Conservation (phyloP, 169 alveolate genomes). For the Plasmodium malariae region DNA sequence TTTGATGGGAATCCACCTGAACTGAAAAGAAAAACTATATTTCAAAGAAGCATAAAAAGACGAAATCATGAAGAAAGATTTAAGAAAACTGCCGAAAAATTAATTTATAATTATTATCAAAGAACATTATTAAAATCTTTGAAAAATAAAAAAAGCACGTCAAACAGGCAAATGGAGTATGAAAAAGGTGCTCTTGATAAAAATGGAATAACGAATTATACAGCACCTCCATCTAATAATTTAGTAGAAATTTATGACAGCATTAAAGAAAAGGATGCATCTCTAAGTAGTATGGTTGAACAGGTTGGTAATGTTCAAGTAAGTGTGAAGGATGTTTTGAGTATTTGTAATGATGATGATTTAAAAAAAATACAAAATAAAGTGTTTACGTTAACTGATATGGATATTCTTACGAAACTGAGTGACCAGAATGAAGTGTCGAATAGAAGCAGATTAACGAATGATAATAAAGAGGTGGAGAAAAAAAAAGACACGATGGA, state of each 20-base stretch:
- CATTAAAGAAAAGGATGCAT: conserved; percentile 19
- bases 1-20: conserved; percentile 94
- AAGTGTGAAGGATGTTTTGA: conserved; percentile 42
- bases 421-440: neutral
- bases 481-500: neutral
- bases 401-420: neutral
- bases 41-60: conserved; percentile 82
- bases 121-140: conserved; percentile 22
- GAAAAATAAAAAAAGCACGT: conserved; percentile 20
- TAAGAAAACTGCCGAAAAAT: conserved; percentile 62
- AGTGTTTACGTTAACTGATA: conserved; percentile 33
- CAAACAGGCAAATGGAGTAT: neutral
- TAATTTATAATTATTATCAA: conserved; percentile 68
- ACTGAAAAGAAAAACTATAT: conserved; percentile 88
- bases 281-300: conserved; percentile 28
- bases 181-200: neutral
- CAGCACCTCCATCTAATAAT: neutral
- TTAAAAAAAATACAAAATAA: conserved; percentile 24
- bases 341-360: conserved; percentile 38
- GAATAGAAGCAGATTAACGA: neutral
- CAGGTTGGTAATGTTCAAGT: conserved; percentile 13
- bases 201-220: neutral
- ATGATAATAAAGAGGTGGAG: neutral
- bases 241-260: conserved; percentile 22
- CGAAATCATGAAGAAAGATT: conserved; percentile 54